Evolutionary conservation across 768 basidiomycete genomes (phyloP), one percentile per base, ranked within the genome.

Genomic region (Dictyophora rubrovolvata): DNA sequence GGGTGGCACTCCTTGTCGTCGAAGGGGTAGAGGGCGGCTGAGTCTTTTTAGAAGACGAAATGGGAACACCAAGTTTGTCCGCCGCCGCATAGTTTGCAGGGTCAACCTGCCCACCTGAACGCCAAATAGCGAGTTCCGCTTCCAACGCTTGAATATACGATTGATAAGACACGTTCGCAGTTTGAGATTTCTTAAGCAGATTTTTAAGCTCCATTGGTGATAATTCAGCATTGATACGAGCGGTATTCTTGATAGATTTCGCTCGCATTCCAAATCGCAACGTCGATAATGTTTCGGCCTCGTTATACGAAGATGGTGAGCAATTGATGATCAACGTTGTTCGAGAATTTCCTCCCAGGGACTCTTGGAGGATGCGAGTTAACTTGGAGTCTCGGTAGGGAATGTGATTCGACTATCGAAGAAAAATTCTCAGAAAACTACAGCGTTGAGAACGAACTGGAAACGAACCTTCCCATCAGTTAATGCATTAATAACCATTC

Each of bases 221-320:
- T 54, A 99, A 81, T 71, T 99, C 96, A 55, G 93, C 93, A 71
- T 99, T 99, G 74, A 99, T 91, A 50, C 96, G 89, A 61, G 96
- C 96, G 61, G 89, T 91, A 73, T 99, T 99, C 89, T 98, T 98
- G 83, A 99, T 99, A n/a, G 91, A 90, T 74, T 99, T 99, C n/a
- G 96, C 95, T 63, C 96, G 91, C 70, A 98, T 98, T 77, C 96
- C 96, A 71, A 99, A 99, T 22, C 96, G 87, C n/a, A 99, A 82
- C 3, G 96, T 99, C 2, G 87, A 89, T 35, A 99, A 77, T 0
- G 96, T 99, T 72, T 99, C 96, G 1, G 90, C 77, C 70, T 98
- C 96, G 68, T 99, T 99, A 75, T 93, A 99, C 0, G 90, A 85
- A 1, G 93, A 94, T 17, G 96, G 96, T 17, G 96, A 99, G 69